Evolutionary conservation across 768 basidiomycete species (phyloP).

Genomic region (Xanthoconium stramineum): DNA sequence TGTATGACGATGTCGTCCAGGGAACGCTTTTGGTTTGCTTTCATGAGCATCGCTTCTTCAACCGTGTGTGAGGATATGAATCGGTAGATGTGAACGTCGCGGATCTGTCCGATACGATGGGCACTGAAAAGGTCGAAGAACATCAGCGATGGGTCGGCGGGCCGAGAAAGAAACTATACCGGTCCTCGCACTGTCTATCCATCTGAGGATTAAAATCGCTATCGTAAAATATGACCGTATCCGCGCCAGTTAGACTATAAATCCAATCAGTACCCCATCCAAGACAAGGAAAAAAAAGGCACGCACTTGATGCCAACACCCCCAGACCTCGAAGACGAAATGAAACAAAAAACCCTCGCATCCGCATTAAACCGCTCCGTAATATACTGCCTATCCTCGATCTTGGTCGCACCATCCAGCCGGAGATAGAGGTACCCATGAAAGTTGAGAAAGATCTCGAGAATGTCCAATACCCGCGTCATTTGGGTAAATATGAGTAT

Average conservation of each 20-base stretch:
- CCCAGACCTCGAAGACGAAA: slow-evolving; percentile 74
- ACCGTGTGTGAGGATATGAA: slow-evolving; percentile 89
- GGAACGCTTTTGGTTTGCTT: slow-evolving; percentile 96
- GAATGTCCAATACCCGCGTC: slow-evolving; percentile 90
- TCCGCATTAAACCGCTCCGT: slow-evolving; percentile 87
- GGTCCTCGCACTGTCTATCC: slow-evolving; percentile 95
- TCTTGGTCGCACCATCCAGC: slow-evolving; percentile 93
- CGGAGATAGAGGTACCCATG: slow-evolving; percentile 92
- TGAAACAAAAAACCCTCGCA: slow-evolving; percentile 81
- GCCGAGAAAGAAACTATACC: slow-evolving; percentile 40
- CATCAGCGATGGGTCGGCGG: background rate
- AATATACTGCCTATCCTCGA: slow-evolving; percentile 89
- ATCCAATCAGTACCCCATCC: slow-evolving; percentile 16
- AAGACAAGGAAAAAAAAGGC: slow-evolving; percentile 9
- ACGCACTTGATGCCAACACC: slow-evolving; percentile 94
- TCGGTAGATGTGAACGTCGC: slow-evolving; percentile 94
- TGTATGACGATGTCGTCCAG: slow-evolving; percentile 91
- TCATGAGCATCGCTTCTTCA: slow-evolving; percentile 93
- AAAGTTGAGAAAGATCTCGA: slow-evolving; percentile 89
- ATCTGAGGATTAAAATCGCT: slow-evolving; percentile 97
- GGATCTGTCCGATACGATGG: slow-evolving; percentile 97
- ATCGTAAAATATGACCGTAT: slow-evolving; percentile 97
- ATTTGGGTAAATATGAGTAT: slow-evolving; percentile 96
- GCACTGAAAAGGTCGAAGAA: slow-evolving; percentile 63
- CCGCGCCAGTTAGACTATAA: slow-evolving; percentile 74